Conservation (phyloP, 2,329 filamentous ascomycete species). For the Phyllosticta ampelicida region DNA sequence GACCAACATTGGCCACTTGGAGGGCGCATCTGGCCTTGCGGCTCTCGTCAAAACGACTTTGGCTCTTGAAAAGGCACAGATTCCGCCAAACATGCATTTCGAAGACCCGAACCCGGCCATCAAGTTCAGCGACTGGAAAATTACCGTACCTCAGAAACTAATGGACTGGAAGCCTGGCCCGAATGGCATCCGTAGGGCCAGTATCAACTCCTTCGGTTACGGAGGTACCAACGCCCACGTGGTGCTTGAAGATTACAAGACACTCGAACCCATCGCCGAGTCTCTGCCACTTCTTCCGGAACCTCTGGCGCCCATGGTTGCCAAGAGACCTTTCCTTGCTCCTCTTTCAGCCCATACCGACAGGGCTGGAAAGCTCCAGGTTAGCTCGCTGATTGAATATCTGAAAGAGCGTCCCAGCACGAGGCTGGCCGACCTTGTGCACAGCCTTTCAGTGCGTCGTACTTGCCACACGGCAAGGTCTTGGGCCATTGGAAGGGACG, state of each 20-base stretch:
- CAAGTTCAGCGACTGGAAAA: conserved; percentile 6
- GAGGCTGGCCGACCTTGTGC: not conserved
- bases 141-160: conserved; percentile 10
- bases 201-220: conserved; percentile 17
- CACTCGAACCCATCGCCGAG: not conserved
- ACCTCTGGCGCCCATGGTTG: not conserved
- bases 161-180: conserved; percentile 10
- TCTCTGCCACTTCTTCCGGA: not conserved
- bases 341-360: conserved; percentile 10
- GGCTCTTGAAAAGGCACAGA: conserved; percentile 15
- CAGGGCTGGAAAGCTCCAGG: conserved; percentile 5
- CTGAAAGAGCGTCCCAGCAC: not conserved
- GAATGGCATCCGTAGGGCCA: conserved; percentile 11
- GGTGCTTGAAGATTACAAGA: conserved; percentile 14
- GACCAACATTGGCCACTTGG: conserved; percentile 22
- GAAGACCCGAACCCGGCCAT: conserved; percentile 10
- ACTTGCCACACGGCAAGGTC: not conserved
- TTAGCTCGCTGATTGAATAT: not conserved
- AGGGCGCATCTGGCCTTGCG: conserved; percentile 19
- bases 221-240: conserved; percentile 21
- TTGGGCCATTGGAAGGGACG: not conserved
- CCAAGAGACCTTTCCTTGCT: conserved; percentile 2
- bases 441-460: not conserved
- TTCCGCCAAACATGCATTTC: conserved; percentile 18
- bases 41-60: conserved; percentile 19